Evolutionary conservation across 495 filamentous ascomycete species (phyloP).

Genomic region (Aspergillus bridgeri): DNA sequence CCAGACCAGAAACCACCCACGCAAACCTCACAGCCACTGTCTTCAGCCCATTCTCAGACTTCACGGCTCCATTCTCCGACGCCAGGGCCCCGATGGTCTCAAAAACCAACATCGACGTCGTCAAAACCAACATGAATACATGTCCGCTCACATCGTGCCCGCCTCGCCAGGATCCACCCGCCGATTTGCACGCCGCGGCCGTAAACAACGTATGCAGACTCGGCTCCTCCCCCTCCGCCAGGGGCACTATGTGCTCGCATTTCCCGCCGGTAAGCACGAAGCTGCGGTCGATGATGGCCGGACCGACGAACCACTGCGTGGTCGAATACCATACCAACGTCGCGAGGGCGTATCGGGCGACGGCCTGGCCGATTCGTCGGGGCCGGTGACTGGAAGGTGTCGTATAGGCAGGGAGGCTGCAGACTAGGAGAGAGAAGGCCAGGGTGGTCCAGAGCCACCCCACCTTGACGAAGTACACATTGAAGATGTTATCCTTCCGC

Average conservation of each 20-base stretch:
- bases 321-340: conserved; percentile 72
- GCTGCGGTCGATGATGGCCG: conserved; percentile 79
- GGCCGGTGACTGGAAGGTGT: conserved; percentile 20
- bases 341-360: conserved; percentile 63
- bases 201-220: conserved; percentile 56
- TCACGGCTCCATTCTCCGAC: conserved; percentile 40
- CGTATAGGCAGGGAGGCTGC: conserved; percentile 54
- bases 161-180: conserved; percentile 79
- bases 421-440: conserved; percentile 60
- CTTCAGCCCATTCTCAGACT: conserved; percentile 48
- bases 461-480: conserved; percentile 86
- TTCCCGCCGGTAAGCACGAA: conserved; percentile 79
- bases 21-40: conserved; percentile 51
- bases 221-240: conserved; percentile 22
- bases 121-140: conserved; percentile 86
- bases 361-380: conserved; percentile 42
- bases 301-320: conserved; percentile 96
- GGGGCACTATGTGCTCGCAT: conserved; percentile 52
- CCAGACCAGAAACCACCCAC: conserved; percentile 51
- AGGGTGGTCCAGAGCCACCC: conserved; percentile 88
- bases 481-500: conserved; percentile 86
- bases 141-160: conserved; percentile 94
- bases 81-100: conserved; percentile 65
- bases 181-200: conserved; percentile 74
- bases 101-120: conserved; percentile 72